Base-by-base conservation (phyloP, 2,329 filamentous ascomycete species). In the Lasiodiplodia gonubiensis region DNA sequence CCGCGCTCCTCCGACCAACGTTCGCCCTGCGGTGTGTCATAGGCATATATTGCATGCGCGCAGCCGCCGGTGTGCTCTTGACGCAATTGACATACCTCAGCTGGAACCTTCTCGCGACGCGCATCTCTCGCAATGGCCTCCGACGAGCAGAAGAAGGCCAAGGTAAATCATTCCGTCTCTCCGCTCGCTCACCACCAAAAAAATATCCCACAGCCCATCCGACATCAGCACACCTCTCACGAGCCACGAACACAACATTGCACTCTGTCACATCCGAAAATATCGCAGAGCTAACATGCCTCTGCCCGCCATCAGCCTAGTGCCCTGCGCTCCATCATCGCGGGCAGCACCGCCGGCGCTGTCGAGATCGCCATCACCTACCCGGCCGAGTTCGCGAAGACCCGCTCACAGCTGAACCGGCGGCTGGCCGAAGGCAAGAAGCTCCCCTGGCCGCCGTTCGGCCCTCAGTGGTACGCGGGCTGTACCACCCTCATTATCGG, bases 401-500 rank as follows among this genome's bases (percentile, higher is more conserved):
- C 95, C 65, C 86, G 95, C 73, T 92, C 92, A 67, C 95, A 98
- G 80, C 89, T 99, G 75, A 99, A 99, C 80, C 89, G 90, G 72
- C 88, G 90, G 73, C 85, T 98, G 74, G 85, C 91, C 59, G 89
- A 91, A 66, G 90, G 90, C 55, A 85, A 96, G 84, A 97, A 97
- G 83, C 86, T 97, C 35, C 93, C 94, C 64, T 97, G 93, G 92
- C 95, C 95, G 52, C 92, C 92, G 12, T 98, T 98, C 75, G 95
- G 95, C 59, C 85, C 82, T 73, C 93, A 97, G 80, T 99, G 95
- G 95, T 99, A 99, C 80, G 94, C 95, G 14, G 95, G 95, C 46
- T 99, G 95, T 83, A 98, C 95, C 55, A 98, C 95, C 33, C 82
- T 97, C 77, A 97, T 99, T 68, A 93, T 98, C 72, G 95, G 95